Percentiles rank a stretch among this genome's conserved stretches.
phyloP scores from a whole-genome alignment of 1,284 basidiomycete genomes.

The Tylopilus orsonianus region DNA sequence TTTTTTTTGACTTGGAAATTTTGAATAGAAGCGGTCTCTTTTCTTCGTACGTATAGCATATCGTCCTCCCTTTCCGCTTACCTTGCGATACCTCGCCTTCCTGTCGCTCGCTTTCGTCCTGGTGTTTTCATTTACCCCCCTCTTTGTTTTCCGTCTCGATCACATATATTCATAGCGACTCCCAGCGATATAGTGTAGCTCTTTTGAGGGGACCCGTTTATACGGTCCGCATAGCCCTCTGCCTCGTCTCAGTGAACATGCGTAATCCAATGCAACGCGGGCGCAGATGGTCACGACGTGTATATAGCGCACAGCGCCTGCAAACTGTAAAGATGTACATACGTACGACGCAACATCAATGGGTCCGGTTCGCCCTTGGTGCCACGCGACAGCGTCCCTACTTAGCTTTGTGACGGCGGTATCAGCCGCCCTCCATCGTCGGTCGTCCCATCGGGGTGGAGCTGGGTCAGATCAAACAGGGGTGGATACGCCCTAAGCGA shows the following conservation, averaged over 20 bases:
- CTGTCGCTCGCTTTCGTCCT: too few species aligned
- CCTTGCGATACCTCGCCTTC: conserved; percentile 16
- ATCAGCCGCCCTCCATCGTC: conserved; percentile 23
- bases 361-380: too few species aligned
- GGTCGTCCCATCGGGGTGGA: conserved; percentile 23
- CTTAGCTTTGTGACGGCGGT: conserved; percentile 6
- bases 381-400: too few species aligned
- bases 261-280: conserved; percentile 2
- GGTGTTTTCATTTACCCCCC: neutral
- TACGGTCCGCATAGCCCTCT: too few species aligned
- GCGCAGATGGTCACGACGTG: too few species aligned
- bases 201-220: too few species aligned
- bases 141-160: neutral
- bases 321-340: too few species aligned
- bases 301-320: too few species aligned
- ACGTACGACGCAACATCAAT: too few species aligned
- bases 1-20: neutral
- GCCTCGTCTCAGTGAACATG: conserved; percentile 4
- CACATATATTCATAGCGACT: conserved; percentile 17
- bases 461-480: conserved; percentile 24
- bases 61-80: neutral
- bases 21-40: conserved; percentile 3
- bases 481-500: conserved; percentile 33
- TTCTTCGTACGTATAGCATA: conserved; percentile 20
- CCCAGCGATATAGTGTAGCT: conserved; percentile 24